Evolutionary conservation across 2,329 filamentous ascomycete species (phyloP).

Genomic region (Arthrobotrys pseudoclavata): DNA sequence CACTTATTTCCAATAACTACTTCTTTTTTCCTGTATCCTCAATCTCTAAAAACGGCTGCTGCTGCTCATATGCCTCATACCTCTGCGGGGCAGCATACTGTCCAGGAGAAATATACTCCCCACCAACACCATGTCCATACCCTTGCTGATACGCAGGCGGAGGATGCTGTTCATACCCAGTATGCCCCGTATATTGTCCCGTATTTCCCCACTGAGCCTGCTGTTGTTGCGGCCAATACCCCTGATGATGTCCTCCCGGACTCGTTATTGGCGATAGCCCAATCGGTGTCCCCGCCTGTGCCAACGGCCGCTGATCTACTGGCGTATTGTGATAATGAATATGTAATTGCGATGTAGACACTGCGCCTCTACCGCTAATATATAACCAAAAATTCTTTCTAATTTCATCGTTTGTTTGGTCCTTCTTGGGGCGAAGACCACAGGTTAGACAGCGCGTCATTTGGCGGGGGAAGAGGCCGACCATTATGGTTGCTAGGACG

Average conservation of each 20-base stretch:
- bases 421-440: slow-evolving; percentile 54
- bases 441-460: slow-evolving; percentile 49
- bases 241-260: slow-evolving; percentile 1
- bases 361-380: slow-evolving; percentile 28
- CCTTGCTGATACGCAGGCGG: slow-evolving; percentile 22
- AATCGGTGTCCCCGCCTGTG: slow-evolving; percentile 22
- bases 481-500: slow-evolving; percentile 37
- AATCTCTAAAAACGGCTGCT: slow-evolving; percentile 40
- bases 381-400: slow-evolving; percentile 34
- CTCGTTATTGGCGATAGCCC: neutral
- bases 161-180: slow-evolving; percentile 22
- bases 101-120: slow-evolving; percentile 25
- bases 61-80: slow-evolving; percentile 46
- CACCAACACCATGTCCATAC: slow-evolving; percentile 33
- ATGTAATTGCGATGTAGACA: slow-evolving; percentile 13
- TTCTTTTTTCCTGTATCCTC: slow-evolving; percentile 34
- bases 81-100: slow-evolving; percentile 48
- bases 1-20: neutral
- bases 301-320: slow-evolving; percentile 26
- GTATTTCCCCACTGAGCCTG: too few relatives aligned
- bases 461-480: slow-evolving; percentile 50
- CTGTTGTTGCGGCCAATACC: slow-evolving; percentile 28
- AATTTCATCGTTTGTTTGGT: slow-evolving; percentile 48
- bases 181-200: slow-evolving; percentile 18
- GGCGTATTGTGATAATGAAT: slow-evolving; percentile 34